phyloP scores from a whole-genome alignment of 176 grass and related monocot species.

The Zea luxurians region DNA sequence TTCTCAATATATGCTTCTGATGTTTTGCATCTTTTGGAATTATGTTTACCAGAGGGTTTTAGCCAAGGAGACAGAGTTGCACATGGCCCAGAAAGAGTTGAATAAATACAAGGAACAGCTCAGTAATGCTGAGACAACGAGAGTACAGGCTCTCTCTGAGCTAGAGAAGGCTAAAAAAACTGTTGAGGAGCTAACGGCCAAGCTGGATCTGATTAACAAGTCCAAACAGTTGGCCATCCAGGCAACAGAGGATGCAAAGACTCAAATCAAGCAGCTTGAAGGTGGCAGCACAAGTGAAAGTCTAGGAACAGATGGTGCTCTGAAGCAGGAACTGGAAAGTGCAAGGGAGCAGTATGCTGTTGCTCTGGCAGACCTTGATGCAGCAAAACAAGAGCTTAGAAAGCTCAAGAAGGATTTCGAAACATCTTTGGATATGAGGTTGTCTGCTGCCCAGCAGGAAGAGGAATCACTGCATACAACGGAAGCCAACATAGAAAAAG shows the following conservation, averaged over 20 bases:
- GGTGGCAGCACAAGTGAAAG: slow-evolving; percentile 44
- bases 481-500: slow-evolving; percentile 66
- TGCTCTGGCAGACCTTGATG: slow-evolving; percentile 83
- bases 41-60: slow-evolving; percentile 55
- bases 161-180: slow-evolving; percentile 80
- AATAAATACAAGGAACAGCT: slow-evolving; percentile 94
- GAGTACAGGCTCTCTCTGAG: slow-evolving; percentile 71
- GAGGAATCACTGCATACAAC: slow-evolving; percentile 61
- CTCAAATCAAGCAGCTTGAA: slow-evolving; percentile 69
- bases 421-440: slow-evolving; percentile 70
- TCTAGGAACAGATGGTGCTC: slow-evolving; percentile 55
- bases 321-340: slow-evolving; percentile 76
- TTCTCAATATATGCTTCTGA: slow-evolving; percentile 28
- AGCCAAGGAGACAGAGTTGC: slow-evolving; percentile 86
- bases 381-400: slow-evolving; percentile 86
- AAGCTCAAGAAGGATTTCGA: slow-evolving; percentile 91
- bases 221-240: slow-evolving; percentile 75
- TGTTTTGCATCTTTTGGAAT: slow-evolving; percentile 22
- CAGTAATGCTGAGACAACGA: slow-evolving; percentile 71
- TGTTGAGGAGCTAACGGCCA: slow-evolving; percentile 67
- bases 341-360: slow-evolving; percentile 68
- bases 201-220: slow-evolving; percentile 72
- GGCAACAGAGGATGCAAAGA: slow-evolving; percentile 74
- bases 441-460: slow-evolving; percentile 76
- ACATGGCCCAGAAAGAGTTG: slow-evolving; percentile 81